phyloP scores from a whole-genome alignment of 495 filamentous ascomycete species.

The Delitschia confertaspora region DNA sequence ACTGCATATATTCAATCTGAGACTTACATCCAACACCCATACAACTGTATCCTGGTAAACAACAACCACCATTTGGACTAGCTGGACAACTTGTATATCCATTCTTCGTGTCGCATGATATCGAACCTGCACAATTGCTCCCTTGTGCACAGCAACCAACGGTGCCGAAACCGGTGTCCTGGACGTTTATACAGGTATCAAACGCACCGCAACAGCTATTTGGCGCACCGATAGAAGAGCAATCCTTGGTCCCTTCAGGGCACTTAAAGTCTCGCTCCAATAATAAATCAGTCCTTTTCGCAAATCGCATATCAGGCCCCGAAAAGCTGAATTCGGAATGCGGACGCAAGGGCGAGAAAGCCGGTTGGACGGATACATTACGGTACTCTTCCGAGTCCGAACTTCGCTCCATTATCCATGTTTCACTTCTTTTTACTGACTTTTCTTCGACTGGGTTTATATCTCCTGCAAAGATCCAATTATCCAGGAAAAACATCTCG shows the following conservation, averaged over 20 bases:
- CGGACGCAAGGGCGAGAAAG: conserved; percentile 36
- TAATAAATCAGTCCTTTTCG: conserved; percentile 29
- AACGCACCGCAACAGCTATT: conserved; percentile 66
- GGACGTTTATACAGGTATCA: conserved; percentile 60
- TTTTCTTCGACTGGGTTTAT: neutral
- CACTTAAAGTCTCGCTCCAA: conserved; percentile 57
- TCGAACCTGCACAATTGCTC: conserved; percentile 53
- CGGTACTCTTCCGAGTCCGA: neutral
- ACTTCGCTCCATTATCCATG: neutral
- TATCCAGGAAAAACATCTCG: conserved; percentile 71
- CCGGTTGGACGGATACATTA: conserved; percentile 5
- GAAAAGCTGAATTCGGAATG: conserved; percentile 23
- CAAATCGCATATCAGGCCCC: conserved; percentile 11
- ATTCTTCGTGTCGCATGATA: conserved; percentile 47
- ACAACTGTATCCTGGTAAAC: conserved; percentile 72
- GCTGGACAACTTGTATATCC: conserved; percentile 61
- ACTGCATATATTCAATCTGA: neutral
- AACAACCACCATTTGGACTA: conserved; percentile 74
- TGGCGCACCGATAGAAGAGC: conserved; percentile 58
- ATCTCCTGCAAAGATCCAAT: conserved; percentile 47
- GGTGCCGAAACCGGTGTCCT: conserved; percentile 62
- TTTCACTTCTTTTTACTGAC: conserved; percentile 10
- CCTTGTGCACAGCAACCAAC: conserved; percentile 83
- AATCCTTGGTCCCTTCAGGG: conserved; percentile 58
- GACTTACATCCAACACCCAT: conserved; percentile 70